Evolutionary conservation across 1,139 yeast genomes (phyloP).

Genomic region (Suhomyces guaymorum): DNA sequence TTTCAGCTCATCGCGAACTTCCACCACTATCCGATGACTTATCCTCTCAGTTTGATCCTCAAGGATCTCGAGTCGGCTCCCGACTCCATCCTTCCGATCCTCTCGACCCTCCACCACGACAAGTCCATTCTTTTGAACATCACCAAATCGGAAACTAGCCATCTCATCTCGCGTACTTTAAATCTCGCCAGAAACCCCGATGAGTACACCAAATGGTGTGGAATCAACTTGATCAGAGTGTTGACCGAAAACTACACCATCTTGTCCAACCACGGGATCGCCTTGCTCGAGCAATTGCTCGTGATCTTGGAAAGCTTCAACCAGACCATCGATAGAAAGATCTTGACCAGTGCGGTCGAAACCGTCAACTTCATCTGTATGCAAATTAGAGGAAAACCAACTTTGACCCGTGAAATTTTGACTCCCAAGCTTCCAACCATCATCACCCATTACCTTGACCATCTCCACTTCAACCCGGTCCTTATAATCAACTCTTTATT

Average conservation of each 20-base stretch:
- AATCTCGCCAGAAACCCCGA: slow-evolving; percentile 55
- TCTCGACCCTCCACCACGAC: slow-evolving; percentile 31
- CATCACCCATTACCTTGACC: slow-evolving; percentile 54
- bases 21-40: slow-evolving; percentile 25
- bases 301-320: slow-evolving; percentile 57
- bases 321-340: slow-evolving; percentile 39
- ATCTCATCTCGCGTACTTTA: slow-evolving; percentile 55
- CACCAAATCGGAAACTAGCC: slow-evolving; percentile 55
- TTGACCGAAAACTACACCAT: slow-evolving; percentile 54
- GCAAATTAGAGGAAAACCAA: slow-evolving; percentile 75
- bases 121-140: slow-evolving; percentile 37
- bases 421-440: slow-evolving; percentile 76
- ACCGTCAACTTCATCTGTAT: slow-evolving; percentile 52
- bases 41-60: slow-evolving; percentile 36
- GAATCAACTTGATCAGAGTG: slow-evolving; percentile 55
- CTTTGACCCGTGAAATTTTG: slow-evolving; percentile 77
- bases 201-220: slow-evolving; percentile 60
- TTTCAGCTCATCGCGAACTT: slow-evolving; percentile 5
- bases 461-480: slow-evolving; percentile 40
- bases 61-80: slow-evolving; percentile 40
- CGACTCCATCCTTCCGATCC: slow-evolving; percentile 35
- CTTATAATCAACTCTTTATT: slow-evolving; percentile 51
- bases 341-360: slow-evolving; percentile 51
- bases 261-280: slow-evolving; percentile 58
- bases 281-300: slow-evolving; percentile 55